Evolutionary conservation across 345 rosid species (phyloP), one percentile per base, ranked within the genome.

Genomic region (Rubroshorea leprosula): DNA sequence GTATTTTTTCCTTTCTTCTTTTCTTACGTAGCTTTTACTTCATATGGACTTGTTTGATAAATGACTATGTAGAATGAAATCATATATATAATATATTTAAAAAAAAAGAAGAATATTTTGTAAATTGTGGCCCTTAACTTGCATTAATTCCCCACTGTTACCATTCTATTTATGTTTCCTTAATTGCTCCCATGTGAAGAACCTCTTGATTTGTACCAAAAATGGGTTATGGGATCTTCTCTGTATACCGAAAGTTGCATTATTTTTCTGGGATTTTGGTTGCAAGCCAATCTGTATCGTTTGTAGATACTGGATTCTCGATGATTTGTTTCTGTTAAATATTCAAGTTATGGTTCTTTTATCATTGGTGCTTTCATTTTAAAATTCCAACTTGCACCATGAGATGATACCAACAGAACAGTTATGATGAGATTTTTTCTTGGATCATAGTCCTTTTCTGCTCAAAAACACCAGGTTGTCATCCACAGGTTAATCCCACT

Each of bases 21-120:
- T 43, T 23, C 53, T 10, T 23, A 26, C 5, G 52, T 23, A 54
- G 48, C 21, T 1, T 52, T 71, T 41, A 6, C 56, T 23, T 13
- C 11, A 41, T 23, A 6, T 54, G 69, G 57, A 51, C 68, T 70
- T 77, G 87, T 76, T 76, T 54, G 74, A 82, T 81, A 84, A 82
- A 84, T 84, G 81, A 83, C n/a, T 46, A 41, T 73, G 78, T 73
- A 63, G 74, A 67, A 52, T 63, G 73, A 23, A 44, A 44, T 44
- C 47, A 4, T 26, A 54, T 44, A 35, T 25, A 25, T 5, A 19
- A 19, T 13, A 35, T 35, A 35, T 10, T 10, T 6, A 13, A 27
- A 8, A 27, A 27, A 35, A 35, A 13, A 4, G 12, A 35, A 35
- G 12, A 35, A 46, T 43, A 19, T 49, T 29, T 0, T 73, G 78